Percentiles rank a stretch among this genome's conserved stretches.
phyloP scores from a whole-genome alignment of 2,329 filamentous ascomycete genomes.

The Nigrospora oryzae region DNA sequence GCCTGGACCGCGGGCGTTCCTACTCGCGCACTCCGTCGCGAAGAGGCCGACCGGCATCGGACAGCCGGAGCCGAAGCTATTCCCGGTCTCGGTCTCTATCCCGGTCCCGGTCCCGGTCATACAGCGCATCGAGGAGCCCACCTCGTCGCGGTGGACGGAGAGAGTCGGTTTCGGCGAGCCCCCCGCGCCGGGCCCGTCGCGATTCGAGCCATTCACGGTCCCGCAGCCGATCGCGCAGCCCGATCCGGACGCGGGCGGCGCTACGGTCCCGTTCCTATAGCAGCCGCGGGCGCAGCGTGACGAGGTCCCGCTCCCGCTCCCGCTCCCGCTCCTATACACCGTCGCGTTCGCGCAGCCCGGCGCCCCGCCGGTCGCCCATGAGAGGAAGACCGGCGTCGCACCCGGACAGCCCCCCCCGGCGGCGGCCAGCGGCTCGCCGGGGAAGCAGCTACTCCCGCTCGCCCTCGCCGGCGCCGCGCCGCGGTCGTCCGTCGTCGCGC shows the following conservation, averaged over 20 bases:
- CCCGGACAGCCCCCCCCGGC: conserved; percentile 11
- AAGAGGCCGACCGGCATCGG: conserved; percentile 20
- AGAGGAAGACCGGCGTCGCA: conserved; percentile 9
- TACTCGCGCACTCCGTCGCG: conserved; percentile 22
- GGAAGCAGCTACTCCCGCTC: conserved; percentile 5
- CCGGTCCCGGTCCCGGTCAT: conserved; percentile 27
- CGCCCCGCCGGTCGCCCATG: conserved; percentile 7
- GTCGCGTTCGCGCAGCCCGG: conserved; percentile 9
- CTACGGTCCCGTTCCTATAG: conserved; percentile 8
- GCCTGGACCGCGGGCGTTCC: conserved; percentile 26
- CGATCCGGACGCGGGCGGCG: neutral
- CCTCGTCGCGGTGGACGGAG: conserved; percentile 14
- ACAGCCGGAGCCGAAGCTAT: conserved; percentile 20
- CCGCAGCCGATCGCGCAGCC: conserved; percentile 13
- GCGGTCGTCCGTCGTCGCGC: conserved; percentile 4
- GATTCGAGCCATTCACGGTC: conserved; percentile 16
- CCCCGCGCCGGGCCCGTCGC: conserved; percentile 11
- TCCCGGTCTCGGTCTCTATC: conserved; percentile 30
- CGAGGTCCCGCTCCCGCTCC: conserved; percentile 10
- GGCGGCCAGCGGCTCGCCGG: neutral
- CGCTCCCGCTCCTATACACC: conserved; percentile 3
- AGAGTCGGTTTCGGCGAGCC: conserved; percentile 14
- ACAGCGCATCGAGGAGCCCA: conserved; percentile 16
- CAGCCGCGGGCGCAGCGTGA: conserved; percentile 3
- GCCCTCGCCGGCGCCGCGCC: conserved; percentile 3